Evolutionary conservation across 805 yeast genomes (phyloP).

Genomic region (Komagataella pastoris): DNA sequence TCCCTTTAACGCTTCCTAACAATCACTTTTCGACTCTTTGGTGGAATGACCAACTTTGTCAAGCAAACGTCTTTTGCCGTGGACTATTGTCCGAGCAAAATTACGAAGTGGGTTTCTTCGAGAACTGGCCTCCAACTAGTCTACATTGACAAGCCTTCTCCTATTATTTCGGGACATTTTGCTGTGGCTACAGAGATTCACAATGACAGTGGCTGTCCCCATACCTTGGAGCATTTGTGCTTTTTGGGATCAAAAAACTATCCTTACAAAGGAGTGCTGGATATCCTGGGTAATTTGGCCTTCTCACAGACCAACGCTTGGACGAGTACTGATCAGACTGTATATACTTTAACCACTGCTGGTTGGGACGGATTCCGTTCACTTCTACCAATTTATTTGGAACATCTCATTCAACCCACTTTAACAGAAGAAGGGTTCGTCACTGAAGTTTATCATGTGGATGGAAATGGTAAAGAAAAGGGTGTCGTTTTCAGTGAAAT

Average conservation of each 20-base stretch:
- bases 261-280: conserved; percentile 87
- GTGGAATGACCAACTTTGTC: neutral
- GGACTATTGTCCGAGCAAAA: conserved; percentile 60
- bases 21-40: neutral
- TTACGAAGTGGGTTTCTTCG: conserved; percentile 65
- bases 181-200: conserved; percentile 90
- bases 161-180: conserved; percentile 85
- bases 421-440: conserved; percentile 80
- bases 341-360: conserved; percentile 80
- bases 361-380: conserved; percentile 92
- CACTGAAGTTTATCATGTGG: conserved; percentile 92
- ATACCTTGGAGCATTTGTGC: conserved; percentile 85
- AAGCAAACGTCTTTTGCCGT: conserved; percentile 41
- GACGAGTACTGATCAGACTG: conserved; percentile 95
- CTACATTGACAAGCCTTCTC: conserved; percentile 67
- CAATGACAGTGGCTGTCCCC: conserved; percentile 88
- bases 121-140: conserved; percentile 78
- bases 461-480: conserved; percentile 80
- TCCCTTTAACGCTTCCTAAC: neutral
- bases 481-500: conserved; percentile 97
- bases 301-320: conserved; percentile 89
- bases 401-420: conserved; percentile 76
- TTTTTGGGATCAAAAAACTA: conserved; percentile 87
- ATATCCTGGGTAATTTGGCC: conserved; percentile 71
- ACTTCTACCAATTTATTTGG: conserved; percentile 78